These are phyloP conservation scores for Ceratocystis colombiana DNA, from an alignment of 2,329 filamentous ascomycete species.

Conservation along the genomic window DNA sequence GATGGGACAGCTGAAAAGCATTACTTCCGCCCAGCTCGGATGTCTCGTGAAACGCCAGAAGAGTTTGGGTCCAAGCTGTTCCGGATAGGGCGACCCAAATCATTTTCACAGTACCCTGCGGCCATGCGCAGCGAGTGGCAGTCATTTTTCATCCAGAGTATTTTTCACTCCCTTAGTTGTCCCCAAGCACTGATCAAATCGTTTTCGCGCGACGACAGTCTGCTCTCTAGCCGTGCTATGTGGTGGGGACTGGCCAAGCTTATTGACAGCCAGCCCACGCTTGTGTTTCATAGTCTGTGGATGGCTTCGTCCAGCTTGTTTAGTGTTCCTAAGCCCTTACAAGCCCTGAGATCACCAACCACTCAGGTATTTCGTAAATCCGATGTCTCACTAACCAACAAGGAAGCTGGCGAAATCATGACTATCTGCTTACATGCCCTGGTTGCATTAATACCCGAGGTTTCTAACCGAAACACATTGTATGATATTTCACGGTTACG, in stretches of 20 bases:
- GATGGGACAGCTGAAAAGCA: slow-evolving; percentile 43
- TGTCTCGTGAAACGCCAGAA: slow-evolving; percentile 21
- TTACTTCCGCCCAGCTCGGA: slow-evolving; percentile 27
- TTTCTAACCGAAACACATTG: slow-evolving; percentile 40
- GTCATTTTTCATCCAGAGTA: slow-evolving; percentile 51
- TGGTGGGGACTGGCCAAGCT: slow-evolving; percentile 55
- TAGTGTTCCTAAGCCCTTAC: slow-evolving; percentile 41
- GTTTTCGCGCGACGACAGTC: slow-evolving; percentile 44
- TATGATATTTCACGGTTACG: slow-evolving; percentile 52
- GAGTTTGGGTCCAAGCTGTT: slow-evolving; percentile 17
- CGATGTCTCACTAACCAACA: slow-evolving; percentile 36
- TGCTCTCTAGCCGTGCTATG: slow-evolving; percentile 51
- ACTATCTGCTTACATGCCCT: slow-evolving; percentile 55
- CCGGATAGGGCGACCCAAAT: slow-evolving; percentile 18
- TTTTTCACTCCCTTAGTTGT: slow-evolving; percentile 54
- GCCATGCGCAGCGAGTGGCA: slow-evolving; percentile 43
- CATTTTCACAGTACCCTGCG: slow-evolving; percentile 28
- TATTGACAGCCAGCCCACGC: slow-evolving; percentile 45
- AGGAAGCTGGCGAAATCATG: slow-evolving; percentile 44
- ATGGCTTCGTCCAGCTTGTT: slow-evolving; percentile 50
- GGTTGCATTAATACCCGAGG: slow-evolving; percentile 47
- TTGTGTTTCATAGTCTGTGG: slow-evolving; percentile 58
- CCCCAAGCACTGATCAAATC: slow-evolving; percentile 46
- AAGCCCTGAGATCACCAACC: slow-evolving; percentile 35
- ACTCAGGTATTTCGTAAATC: slow-evolving; percentile 33